These are phyloP conservation scores for Eragrostis curvula DNA, from an alignment of 176 grass and related monocot genomes.

Conservation along the genomic window DNA sequence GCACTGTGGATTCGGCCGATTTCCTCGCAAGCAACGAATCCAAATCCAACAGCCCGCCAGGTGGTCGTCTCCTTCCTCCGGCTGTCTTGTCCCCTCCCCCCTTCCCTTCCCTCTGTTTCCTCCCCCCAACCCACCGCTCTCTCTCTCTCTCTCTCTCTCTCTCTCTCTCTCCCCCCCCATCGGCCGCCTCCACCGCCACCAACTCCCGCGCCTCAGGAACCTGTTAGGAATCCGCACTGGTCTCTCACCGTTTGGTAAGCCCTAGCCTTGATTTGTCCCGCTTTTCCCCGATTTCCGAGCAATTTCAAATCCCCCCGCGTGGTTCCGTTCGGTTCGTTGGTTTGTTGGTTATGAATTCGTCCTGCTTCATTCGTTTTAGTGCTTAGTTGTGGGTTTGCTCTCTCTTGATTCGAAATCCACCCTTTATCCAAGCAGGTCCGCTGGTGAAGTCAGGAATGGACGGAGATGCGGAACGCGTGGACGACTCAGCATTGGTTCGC, in stretches of 20 bases:
- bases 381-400: background rate
- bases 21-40: too few species aligned
- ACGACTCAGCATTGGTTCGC: background rate
- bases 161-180: background rate
- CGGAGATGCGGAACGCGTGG: constrained; percentile 9
- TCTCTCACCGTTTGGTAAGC: constrained; percentile 6
- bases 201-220: background rate
- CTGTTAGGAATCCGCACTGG: background rate
- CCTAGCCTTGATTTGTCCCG: background rate
- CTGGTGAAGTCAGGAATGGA: constrained; percentile 25
- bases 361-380: background rate
- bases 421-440: background rate
- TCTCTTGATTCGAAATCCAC: background rate
- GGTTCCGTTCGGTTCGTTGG: background rate
- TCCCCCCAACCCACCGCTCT: too few species aligned
- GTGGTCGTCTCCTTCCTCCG: too few species aligned
- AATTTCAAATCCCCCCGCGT: background rate
- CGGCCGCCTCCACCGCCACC: background rate
- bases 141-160: background rate
- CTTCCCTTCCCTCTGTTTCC: too few species aligned
- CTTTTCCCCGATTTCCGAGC: background rate
- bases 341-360: background rate
- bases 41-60: too few species aligned
- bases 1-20: too few species aligned
- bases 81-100: too few species aligned